A percentile compares a stretch with the other conserved stretches of the same genome.
These are phyloP conservation scores for Pseudogymnoascus sp. DNA, from an alignment of 2,329 filamentous ascomycete genomes.

Conservation along the genomic window DNA sequence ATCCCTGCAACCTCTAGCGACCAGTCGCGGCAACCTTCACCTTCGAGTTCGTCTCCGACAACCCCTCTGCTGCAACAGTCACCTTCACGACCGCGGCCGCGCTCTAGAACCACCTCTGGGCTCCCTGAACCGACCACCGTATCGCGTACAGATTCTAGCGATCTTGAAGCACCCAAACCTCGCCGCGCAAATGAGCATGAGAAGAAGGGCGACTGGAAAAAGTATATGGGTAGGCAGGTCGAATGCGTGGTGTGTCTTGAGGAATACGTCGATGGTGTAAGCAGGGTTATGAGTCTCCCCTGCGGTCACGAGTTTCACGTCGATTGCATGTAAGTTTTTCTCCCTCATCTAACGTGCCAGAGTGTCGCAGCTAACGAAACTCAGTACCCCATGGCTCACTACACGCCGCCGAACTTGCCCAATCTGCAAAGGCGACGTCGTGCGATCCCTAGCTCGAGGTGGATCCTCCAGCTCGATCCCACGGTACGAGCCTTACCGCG, in stretches of 20 bases:
- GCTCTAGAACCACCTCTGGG: slow-evolving; percentile 58
- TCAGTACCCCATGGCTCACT: slow-evolving; percentile 89
- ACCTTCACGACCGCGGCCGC: slow-evolving; percentile 47
- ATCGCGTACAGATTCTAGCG: slow-evolving; percentile 35
- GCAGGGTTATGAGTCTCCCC: slow-evolving; percentile 90
- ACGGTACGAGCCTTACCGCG: slow-evolving; percentile 30
- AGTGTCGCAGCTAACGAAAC: background rate
- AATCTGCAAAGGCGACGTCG: slow-evolving; percentile 97
- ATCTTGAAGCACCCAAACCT: slow-evolving; percentile 22
- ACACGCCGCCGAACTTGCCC: slow-evolving; percentile 94
- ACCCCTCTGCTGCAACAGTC: slow-evolving; percentile 69
- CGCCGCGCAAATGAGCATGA: slow-evolving; percentile 36
- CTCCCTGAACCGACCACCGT: slow-evolving; percentile 44
- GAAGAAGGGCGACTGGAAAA: slow-evolving; percentile 52
- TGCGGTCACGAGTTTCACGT: slow-evolving; percentile 97
- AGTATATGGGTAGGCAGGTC: slow-evolving; percentile 60
- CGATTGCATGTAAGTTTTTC: slow-evolving; percentile 84
- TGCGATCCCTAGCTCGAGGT: slow-evolving; percentile 53
- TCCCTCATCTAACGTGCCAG: slow-evolving; percentile 13
- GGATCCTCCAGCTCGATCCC: slow-evolving; percentile 23
- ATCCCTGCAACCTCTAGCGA: slow-evolving; percentile 53
- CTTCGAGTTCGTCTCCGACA: slow-evolving; percentile 59
- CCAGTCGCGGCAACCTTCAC: slow-evolving; percentile 53
- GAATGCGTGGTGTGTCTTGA: slow-evolving; percentile 97
- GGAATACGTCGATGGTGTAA: slow-evolving; percentile 91